phyloP scores from a whole-genome alignment of 2,329 filamentous ascomycete species.

The Cephalotrichum gorgonifer region DNA sequence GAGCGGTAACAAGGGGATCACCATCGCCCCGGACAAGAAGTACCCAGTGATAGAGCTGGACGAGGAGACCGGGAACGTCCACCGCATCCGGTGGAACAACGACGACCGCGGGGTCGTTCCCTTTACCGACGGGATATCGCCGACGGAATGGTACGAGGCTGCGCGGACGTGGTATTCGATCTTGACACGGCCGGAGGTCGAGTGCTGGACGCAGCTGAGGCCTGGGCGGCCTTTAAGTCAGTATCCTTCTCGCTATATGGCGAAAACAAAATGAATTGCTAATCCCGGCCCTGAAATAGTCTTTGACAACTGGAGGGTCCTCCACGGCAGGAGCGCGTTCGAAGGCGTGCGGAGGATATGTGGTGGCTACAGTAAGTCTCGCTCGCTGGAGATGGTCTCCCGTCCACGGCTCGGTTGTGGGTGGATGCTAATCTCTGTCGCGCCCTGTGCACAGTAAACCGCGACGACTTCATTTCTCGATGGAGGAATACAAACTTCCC shows the following conservation, averaged over 20 bases:
- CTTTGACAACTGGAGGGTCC: conserved; percentile 92
- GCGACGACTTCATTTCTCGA: conserved; percentile 70
- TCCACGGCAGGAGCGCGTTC: conserved; percentile 80
- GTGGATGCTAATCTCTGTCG: conserved; percentile 3
- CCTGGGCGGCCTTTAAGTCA: conserved; percentile 70
- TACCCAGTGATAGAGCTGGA: conserved; percentile 65
- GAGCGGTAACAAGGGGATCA: conserved; percentile 79
- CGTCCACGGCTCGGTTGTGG: not conserved
- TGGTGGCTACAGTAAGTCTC: conserved; percentile 72
- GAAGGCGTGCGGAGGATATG: conserved; percentile 79
- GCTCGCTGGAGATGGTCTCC: not conserved
- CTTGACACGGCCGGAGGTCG: conserved; percentile 50
- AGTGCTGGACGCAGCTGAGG: conserved; percentile 72
- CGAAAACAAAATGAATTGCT: not conserved
- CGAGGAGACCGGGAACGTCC: conserved; percentile 19
- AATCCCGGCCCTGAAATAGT: conserved; percentile 35
- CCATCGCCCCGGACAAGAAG: conserved; percentile 59
- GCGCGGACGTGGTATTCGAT: conserved; percentile 65
- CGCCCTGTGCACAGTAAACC: conserved; percentile 65
- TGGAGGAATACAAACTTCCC: conserved; percentile 61
- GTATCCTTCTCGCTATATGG: conserved; percentile 17
- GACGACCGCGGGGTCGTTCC: conserved; percentile 69
- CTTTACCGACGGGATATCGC: conserved; percentile 33
- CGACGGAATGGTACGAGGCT: conserved; percentile 66
- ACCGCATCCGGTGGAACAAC: conserved; percentile 84